Evolutionary conservation across 1,139 yeast species (phyloP), one percentile per base, ranked within the genome.

Genomic region (Debaryomyces singareniensis): DNA sequence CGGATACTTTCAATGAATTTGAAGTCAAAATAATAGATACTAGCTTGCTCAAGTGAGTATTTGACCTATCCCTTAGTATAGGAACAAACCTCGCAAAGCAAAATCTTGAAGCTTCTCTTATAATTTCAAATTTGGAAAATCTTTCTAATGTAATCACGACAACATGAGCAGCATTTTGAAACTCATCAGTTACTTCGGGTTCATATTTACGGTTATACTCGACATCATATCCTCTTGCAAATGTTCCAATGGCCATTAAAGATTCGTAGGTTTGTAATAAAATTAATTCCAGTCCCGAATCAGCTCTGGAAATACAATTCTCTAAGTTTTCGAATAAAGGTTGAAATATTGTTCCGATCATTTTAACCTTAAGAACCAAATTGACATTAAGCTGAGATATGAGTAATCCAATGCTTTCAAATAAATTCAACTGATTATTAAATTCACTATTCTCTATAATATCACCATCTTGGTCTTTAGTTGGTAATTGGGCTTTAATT

Each of bases 21-120:
- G 83, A 72, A 5, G 78, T 73, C 51, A 93, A 67, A 30, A 84
- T 64, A n/a, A 82, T 63, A 3, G 84, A 73, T 35, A 91, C 75
- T 35, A 89, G 69, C 46, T 86, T 79, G 35, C 81, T 79, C 50
- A 85, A 68, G 48, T 77, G 83, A 20, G 63, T 62, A 34, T 78
- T 78, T 23, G 62, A 54, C 15, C 46, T 49, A 29, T 46, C 52
- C 23, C 56, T 54, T 39, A 89, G 62, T 21, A 89, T 66, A 13
- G 95, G 87, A 33, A 87, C 80, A 39, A 93, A 69, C 39, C 97
- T 72, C 4, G 96, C 85, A 57, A 89, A 80, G 14, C 95, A 75
- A 53, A 84, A 85, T 44, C 96, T 71, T 2, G 93, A 69, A 4
- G 96, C 81, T 40, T 87, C 96, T 48, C 98, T 72, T 30, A 91